Conservation (phyloP, 2,329 filamentous ascomycete genomes). For the Ophiostoma tasmaniense region DNA sequence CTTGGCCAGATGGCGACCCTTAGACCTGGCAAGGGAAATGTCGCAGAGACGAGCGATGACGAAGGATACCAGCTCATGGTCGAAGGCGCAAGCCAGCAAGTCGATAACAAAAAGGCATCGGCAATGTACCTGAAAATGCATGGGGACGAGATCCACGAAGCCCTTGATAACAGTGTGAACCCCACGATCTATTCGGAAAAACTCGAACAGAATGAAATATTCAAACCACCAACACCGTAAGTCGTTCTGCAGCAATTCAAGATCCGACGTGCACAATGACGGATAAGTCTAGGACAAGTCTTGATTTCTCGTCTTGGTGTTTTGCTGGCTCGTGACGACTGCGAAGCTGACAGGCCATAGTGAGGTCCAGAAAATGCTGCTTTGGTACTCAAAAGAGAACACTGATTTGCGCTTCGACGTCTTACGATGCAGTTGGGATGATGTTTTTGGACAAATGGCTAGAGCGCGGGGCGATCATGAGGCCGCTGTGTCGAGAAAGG, state of each 20-base stretch:
- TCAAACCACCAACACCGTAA: neutral
- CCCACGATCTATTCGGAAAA: constrained; percentile 9
- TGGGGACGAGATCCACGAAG: constrained; percentile 13
- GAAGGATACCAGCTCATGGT: constrained; percentile 7
- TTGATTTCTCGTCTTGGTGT: neutral
- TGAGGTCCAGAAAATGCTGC: neutral
- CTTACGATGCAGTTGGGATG: constrained; percentile 14
- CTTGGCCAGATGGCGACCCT: neutral
- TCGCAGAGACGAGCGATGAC: constrained; percentile 12
- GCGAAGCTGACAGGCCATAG: neutral
- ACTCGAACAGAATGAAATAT: neutral
- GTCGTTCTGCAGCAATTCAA: neutral
- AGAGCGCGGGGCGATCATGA: constrained; percentile 13
- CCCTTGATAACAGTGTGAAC: constrained; percentile 8
- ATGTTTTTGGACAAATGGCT: constrained; percentile 13
- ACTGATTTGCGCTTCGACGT: constrained; percentile 9
- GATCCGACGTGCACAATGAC: too few relatives aligned
- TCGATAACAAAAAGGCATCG: constrained; percentile 9
- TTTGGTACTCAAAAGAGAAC: neutral
- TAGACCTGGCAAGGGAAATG: neutral
- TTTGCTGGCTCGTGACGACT: neutral
- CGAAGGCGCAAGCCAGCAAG: neutral
- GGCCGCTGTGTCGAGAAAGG: neutral
- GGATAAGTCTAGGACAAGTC: neutral
- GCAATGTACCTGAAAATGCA: constrained; percentile 8